Evolutionary conservation across 208 protist genomes (phyloP).

Genomic region (Angomonas ambiguus): DNA sequence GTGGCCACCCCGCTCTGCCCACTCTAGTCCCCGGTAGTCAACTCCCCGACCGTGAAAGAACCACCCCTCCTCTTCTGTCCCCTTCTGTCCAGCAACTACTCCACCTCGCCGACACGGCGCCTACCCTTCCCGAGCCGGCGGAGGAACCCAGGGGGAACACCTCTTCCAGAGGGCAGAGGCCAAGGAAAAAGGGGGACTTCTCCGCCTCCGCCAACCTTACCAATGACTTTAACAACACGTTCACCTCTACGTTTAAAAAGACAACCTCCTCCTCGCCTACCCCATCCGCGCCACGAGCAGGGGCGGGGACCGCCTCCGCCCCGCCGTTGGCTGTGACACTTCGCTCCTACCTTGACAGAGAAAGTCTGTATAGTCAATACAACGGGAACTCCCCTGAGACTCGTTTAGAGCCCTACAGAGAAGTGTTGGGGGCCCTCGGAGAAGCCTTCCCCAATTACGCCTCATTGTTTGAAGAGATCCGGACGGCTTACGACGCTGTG

Average conservation of each 20-base stretch:
- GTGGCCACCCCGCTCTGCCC: not conserved
- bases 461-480: conserved; percentile 62
- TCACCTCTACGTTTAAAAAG: not conserved
- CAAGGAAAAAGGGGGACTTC: not conserved
- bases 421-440: conserved; percentile 61
- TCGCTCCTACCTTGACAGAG: not conserved
- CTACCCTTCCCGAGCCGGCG: not conserved
- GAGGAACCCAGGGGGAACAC: not conserved
- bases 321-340: not conserved
- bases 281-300: not conserved
- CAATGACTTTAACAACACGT: not conserved
- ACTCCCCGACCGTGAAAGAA: not conserved
- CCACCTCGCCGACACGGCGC: not conserved
- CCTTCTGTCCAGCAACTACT: not conserved
- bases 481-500: conserved; percentile 72
- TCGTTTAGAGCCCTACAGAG: conserved; percentile 66
- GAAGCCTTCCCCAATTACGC: conserved; percentile 67
- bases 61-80: not conserved
- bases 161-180: not conserved
- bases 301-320: not conserved
- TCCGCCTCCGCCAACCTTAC: not conserved
- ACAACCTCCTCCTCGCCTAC: not conserved
- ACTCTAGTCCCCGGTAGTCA: not conserved
- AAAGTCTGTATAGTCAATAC: not conserved
- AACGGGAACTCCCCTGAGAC: conserved; percentile 21